Evolutionary conservation across 257 asterid genomes (phyloP).

Genomic region (Solanum boliviense): DNA sequence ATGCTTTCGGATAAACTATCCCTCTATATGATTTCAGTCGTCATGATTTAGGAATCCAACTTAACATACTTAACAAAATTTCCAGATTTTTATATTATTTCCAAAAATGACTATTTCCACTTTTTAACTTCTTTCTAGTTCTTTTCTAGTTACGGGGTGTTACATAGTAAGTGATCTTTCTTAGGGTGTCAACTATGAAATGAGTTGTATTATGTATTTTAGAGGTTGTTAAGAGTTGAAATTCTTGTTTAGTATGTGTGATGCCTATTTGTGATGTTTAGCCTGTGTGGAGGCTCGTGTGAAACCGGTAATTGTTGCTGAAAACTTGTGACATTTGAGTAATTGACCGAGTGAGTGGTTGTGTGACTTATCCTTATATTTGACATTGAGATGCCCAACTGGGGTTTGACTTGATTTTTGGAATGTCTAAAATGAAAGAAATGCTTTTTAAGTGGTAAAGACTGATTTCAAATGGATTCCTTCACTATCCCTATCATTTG

Average conservation of each 20-base stretch:
- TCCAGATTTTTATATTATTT: too few relatives aligned
- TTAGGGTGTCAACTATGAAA: too few relatives aligned
- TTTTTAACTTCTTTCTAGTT: too few relatives aligned
- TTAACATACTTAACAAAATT: too few relatives aligned
- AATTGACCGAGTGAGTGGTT: background rate
- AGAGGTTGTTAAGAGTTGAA: too few relatives aligned
- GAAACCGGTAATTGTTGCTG: too few relatives aligned
- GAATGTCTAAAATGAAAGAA: background rate
- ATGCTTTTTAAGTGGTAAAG: background rate
- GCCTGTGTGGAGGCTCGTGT: background rate
- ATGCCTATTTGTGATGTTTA: too few relatives aligned
- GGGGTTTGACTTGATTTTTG: background rate
- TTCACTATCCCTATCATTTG: background rate
- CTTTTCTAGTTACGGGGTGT: too few relatives aligned
- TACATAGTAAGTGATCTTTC: too few relatives aligned
- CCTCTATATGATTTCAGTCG: background rate
- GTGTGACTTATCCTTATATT: background rate
- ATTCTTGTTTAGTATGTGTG: too few relatives aligned
- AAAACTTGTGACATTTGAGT: background rate
- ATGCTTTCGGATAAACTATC: background rate
- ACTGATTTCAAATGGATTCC: background rate
- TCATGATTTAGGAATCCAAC: background rate
- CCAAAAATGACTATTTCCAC: too few relatives aligned
- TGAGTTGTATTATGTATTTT: too few relatives aligned
- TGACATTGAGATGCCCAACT: background rate